A percentile compares a stretch with the other conserved stretches of the same genome.
Evolutionary conservation across 768 basidiomycete genomes (phyloP).

Genomic region (Trametes gibbosa): DNA sequence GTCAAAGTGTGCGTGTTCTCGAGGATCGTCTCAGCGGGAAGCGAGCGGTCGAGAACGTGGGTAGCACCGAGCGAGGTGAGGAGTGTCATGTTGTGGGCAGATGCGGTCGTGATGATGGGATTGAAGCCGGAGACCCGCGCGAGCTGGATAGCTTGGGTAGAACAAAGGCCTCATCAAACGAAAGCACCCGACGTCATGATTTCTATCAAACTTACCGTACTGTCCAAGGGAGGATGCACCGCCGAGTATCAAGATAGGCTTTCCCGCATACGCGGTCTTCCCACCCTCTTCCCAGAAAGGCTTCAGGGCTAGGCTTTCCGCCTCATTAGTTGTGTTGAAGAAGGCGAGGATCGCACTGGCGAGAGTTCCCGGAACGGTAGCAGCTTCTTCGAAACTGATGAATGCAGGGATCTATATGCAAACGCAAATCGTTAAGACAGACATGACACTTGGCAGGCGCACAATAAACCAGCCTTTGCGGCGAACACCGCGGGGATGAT

Average conservation of each 20-base stretch:
- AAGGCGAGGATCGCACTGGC: constrained; percentile 36
- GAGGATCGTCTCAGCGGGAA: constrained; percentile 4
- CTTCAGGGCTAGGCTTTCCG: constrained; percentile 13
- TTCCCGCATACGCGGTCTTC: constrained; percentile 27
- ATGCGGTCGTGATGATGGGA: constrained; percentile 21
- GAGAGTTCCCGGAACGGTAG: constrained; percentile 36
- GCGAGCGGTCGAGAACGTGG: constrained; percentile 26
- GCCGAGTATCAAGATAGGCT: constrained; percentile 29
- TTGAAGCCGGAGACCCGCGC: constrained; percentile 14
- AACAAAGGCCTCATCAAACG: no score
- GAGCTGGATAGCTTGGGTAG: constrained; percentile 23
- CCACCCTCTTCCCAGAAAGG: constrained; percentile 28
- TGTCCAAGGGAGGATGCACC: constrained; percentile 28
- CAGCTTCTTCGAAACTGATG: constrained; percentile 36
- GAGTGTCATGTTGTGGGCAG: constrained; percentile 18
- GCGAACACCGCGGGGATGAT: background rate
- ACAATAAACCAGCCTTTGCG: constrained; percentile 11
- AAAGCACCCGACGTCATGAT: no score
- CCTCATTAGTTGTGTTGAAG: constrained; percentile 25
- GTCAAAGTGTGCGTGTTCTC: constrained; percentile 16
- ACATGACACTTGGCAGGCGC: background rate
- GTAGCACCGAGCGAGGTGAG: constrained; percentile 26
- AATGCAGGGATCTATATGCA: constrained; percentile 31
- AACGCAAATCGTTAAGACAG: background rate
- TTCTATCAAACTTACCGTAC: constrained; percentile 14